Percentiles rank a stretch among this genome's conserved stretches.
Evolutionary conservation across 352 stramenopile species (phyloP).

Genomic region (Phytopythium aichiense): DNA sequence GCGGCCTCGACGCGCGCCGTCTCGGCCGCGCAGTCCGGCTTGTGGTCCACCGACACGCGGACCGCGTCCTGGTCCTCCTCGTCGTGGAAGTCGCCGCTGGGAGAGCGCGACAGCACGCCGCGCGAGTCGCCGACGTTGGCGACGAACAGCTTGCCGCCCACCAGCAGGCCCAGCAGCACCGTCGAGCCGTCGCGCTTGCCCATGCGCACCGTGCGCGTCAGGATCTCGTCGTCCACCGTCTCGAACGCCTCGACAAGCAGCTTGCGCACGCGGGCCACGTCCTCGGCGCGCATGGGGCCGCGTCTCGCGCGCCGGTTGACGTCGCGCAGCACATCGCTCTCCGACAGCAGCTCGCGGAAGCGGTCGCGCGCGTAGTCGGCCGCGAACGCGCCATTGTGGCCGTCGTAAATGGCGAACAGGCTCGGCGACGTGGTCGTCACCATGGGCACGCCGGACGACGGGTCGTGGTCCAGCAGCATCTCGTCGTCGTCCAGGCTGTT

Average conservation of each 20-base stretch:
- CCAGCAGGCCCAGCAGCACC: constrained; percentile 61
- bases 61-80: constrained; percentile 25
- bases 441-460: neutral
- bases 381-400: constrained; percentile 69
- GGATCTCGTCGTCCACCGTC: constrained; percentile 64
- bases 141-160: constrained; percentile 72
- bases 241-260: constrained; percentile 57
- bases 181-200: constrained; percentile 76
- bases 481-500: constrained; percentile 25
- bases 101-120: constrained; percentile 37
- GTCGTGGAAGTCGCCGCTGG: constrained; percentile 9
- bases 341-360: constrained; percentile 54
- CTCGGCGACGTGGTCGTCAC: constrained; percentile 30
- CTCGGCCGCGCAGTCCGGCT: constrained; percentile 63
- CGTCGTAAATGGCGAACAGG: constrained; percentile 66
- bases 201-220: constrained; percentile 59
- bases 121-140: constrained; percentile 78
- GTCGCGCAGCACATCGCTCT: constrained; percentile 40
- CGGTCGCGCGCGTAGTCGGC: constrained; percentile 56
- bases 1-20: constrained; percentile 53
- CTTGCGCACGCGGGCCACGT: constrained; percentile 42
- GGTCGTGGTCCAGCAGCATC: constrained; percentile 6
- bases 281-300: constrained; percentile 30
- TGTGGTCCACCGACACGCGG: constrained; percentile 77
- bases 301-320: constrained; percentile 36